A percentile compares a stretch with the other conserved stretches of the same genome.
Evolutionary conservation across 2,329 filamentous ascomycete species (phyloP).

Genomic region (Grosmannia serpens): DNA sequence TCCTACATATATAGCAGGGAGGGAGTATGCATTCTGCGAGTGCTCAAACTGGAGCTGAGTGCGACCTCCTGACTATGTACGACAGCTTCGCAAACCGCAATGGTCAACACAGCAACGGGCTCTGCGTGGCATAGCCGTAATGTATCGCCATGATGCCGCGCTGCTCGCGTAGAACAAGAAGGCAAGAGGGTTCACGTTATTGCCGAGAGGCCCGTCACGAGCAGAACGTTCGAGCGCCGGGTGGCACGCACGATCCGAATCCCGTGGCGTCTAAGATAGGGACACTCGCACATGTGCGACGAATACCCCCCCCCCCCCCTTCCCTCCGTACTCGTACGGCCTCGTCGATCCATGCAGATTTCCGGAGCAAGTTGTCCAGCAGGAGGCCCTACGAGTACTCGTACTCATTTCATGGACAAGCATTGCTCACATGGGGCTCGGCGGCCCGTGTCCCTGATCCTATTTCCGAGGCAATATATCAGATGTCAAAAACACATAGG

Average conservation of each 20-base stretch:
- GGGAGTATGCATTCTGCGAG: not conserved
- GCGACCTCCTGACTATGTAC: not conserved
- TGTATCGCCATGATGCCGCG: not conserved
- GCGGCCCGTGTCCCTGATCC: not conserved
- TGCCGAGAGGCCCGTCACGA: not conserved
- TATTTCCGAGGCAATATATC: not conserved
- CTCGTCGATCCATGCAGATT: not conserved
- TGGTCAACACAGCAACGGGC: not conserved
- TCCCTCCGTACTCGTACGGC: too few species aligned
- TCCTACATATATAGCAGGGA: not conserved
- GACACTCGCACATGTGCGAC: too few species aligned
- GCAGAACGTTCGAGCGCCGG: too few species aligned
- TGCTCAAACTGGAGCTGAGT: too few species aligned
- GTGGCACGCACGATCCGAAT: too few species aligned
- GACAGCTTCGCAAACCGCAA: not conserved
- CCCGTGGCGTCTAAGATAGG: too few species aligned
- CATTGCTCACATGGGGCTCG: not conserved
- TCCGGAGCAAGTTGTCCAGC: not conserved
- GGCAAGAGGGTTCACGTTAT: too few species aligned
- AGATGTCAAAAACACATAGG: not conserved
- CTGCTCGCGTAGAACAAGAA: not conserved
- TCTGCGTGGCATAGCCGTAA: not conserved
- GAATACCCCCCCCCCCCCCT: too few species aligned
- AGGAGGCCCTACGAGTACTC: not conserved
- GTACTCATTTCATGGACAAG: too few species aligned